These are phyloP conservation scores for Clitopilus hobsonii DNA, from an alignment of 768 basidiomycete genomes.

Conservation along the genomic window DNA sequence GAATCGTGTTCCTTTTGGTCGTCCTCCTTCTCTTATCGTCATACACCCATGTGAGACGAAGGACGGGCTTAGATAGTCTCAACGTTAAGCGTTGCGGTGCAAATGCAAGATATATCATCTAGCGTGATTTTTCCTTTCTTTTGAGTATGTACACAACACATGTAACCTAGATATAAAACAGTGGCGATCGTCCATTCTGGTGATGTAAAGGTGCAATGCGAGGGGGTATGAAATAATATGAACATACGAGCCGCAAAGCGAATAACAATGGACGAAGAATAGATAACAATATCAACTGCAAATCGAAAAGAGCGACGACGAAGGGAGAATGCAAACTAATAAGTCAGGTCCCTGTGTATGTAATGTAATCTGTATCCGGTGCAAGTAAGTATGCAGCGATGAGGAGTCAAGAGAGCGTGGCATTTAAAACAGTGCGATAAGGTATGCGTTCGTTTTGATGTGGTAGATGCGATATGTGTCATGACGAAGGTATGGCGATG, in stretches of 20 bases:
- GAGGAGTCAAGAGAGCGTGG: not conserved
- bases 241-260: not conserved
- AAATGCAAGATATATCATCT: not conserved
- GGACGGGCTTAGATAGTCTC: too few relatives aligned
- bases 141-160: not conserved
- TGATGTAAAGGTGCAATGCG: not conserved
- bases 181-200: not conserved
- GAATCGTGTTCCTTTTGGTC: too few relatives aligned
- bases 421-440: not conserved
- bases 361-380: not conserved
- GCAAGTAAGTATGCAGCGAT: not conserved
- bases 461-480: not conserved
- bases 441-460: not conserved
- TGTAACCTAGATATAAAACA: not conserved
- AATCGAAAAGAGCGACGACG: not conserved
- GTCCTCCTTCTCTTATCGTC: too few relatives aligned
- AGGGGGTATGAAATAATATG: not conserved
- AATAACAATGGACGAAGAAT: not conserved
- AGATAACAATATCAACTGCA: not conserved
- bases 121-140: not conserved
- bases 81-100: too few relatives aligned
- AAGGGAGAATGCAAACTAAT: not conserved
- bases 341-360: not conserved
- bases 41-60: not conserved
- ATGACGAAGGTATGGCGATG: not conserved